Evolutionary conservation across 371 early-diverging fungal genomes (phyloP).

Genomic region (Apophysomyces elegans): DNA sequence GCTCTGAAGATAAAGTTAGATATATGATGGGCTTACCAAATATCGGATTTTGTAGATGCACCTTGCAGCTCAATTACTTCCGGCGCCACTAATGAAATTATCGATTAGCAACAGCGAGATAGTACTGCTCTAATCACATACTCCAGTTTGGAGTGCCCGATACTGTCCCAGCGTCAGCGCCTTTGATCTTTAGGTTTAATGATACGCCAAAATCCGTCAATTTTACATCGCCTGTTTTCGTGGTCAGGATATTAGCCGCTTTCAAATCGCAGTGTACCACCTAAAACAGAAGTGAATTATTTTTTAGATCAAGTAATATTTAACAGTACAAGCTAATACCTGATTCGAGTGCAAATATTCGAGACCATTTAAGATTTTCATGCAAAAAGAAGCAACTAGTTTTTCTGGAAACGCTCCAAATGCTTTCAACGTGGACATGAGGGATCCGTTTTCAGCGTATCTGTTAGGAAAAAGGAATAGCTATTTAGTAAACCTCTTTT

Average conservation of each 20-base stretch:
- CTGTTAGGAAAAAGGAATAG: constrained; percentile 13
- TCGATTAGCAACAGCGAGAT: not conserved
- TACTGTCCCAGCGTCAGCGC: constrained; percentile 65
- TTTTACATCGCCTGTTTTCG: constrained; percentile 93
- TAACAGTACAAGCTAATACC: constrained; percentile 4
- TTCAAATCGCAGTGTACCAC: constrained; percentile 97
- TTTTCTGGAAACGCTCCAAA: constrained; percentile 95
- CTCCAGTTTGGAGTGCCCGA: constrained; percentile 97
- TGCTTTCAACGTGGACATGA: constrained; percentile 84
- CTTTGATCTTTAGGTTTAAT: constrained; percentile 75
- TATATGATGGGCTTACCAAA: constrained; percentile 61
- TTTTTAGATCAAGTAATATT: not conserved
- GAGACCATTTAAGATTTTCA: constrained; percentile 89
- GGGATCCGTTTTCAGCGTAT: constrained; percentile 94
- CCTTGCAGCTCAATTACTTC: constrained; percentile 91
- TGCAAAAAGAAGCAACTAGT: constrained; percentile 88
- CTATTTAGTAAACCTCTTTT: not conserved
- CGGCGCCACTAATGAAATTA: constrained; percentile 83
- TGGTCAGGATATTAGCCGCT: constrained; percentile 93
- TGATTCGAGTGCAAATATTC: constrained; percentile 90
- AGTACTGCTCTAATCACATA: constrained; percentile 33
- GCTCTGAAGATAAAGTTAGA: no score
- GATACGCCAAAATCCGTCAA: constrained; percentile 96
- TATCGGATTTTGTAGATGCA: constrained; percentile 83
- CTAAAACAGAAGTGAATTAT: constrained; percentile 19